Evolutionary conservation across 140 eudicot species (phyloP), one percentile per base, ranked within the genome.

Genomic region (Anethum foeniculum): DNA sequence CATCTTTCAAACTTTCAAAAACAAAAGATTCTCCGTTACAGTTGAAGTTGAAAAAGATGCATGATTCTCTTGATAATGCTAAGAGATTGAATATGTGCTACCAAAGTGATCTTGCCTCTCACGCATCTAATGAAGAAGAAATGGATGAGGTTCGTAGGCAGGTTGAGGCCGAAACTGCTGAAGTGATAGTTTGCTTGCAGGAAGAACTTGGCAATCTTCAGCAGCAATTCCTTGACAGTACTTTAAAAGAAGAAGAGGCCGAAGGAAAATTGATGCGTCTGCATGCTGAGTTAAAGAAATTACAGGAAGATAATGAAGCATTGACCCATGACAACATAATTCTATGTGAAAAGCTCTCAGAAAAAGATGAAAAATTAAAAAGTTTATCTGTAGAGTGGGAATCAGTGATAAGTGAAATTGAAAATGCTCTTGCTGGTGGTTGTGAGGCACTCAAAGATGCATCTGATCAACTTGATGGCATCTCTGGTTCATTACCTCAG

Each of bases 101-200:
- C 85, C 90, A 91, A 85, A 88, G 76, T 81, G 97, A 92, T 67
- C 85, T 80, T 36, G 91, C 84, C 46, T 85, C 43, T 82, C 90
- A 91, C 48, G 89, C 82, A 65, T 78, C 90, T 11, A 85, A 86
- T 77, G 93, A 95, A 80, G 93, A 89, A 81, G 99, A 93, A 87
- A 91, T 87, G 91, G 99, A 95, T 82, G 92, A 89, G 87, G 86
- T 91, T 18, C 89, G 96, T 46, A 87, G 84, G 77, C 99, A 95
- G 84, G 99, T 85, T 21, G 99, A 95, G 86, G 98, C 91, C 49
- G 99, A 95, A 90, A 93, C 99, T 49, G 99, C 98, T 39, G 93
- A 95, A 82, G 98, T 95, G 85, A 95, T 95, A 38, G 93, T 95
- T 77, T 95, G 93, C 89, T 86, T 95, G 86, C 97, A 95, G 84